These are phyloP conservation scores for Pterulicium gracile DNA, from an alignment of 1,284 basidiomycete genomes.

Conservation along the genomic window DNA sequence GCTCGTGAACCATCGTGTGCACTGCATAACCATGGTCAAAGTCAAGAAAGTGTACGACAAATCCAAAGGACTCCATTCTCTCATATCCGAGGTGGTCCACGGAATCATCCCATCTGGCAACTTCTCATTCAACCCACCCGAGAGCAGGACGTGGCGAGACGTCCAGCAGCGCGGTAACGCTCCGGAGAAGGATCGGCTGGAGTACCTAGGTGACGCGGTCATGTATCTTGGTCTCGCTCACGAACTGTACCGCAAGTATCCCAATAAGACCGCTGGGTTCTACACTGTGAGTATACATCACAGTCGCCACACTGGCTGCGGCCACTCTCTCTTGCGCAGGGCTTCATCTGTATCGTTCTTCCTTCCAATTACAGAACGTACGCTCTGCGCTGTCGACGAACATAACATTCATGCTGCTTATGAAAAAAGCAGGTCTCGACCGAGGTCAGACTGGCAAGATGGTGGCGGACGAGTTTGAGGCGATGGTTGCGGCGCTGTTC, in stretches of 20 bases:
- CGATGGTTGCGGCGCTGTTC: background rate
- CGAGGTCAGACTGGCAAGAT: background rate
- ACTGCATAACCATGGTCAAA: background rate
- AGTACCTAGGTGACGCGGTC: conserved; percentile 1
- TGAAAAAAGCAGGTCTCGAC: conserved; percentile 1
- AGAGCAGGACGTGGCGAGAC: background rate
- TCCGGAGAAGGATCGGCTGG: background rate
- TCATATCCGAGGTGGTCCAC: background rate
- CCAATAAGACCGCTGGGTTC: background rate
- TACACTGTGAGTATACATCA: background rate
- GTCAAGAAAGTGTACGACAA: background rate
- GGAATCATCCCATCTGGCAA: background rate
- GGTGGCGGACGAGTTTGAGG: background rate
- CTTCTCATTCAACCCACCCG: background rate
- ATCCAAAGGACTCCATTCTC: too few relatives aligned
- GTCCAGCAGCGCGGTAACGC: background rate
- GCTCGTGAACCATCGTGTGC: too few relatives aligned
- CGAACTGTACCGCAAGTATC: background rate
- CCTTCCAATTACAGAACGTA: background rate
- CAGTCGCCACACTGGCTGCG: too few relatives aligned
- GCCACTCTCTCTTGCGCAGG: too few relatives aligned
- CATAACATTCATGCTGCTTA: background rate
- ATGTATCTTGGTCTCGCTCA: background rate
- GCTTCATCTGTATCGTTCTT: background rate
- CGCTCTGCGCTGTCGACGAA: background rate